Evolutionary conservation across 306 rosid genomes (phyloP), one percentile per base, ranked within the genome.

Genomic region (Corylus avellana): DNA sequence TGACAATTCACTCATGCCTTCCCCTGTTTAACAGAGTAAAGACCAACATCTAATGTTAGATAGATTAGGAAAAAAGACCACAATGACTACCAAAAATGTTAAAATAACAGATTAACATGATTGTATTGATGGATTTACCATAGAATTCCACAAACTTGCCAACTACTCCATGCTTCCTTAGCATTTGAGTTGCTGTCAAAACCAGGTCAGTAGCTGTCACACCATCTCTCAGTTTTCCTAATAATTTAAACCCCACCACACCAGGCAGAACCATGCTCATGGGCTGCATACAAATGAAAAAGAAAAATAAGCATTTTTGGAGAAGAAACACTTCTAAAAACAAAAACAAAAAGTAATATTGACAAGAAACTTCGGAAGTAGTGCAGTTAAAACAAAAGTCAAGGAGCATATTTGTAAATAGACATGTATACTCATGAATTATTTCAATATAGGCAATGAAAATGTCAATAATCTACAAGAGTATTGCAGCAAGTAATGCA

Each of bases 251-350:
- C 75, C 98, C 98, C 74, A 94, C 98, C 1, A 94, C 98, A 72
- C 98, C 98, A 14, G 98, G 98, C 73, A 94, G 88, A 84, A 94
- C 98, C 98, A 94, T 94, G 92, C 98, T 94, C 98, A 94, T 92
- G 76, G 98, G 98, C 97, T 94, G 87, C 75, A 79, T 71, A 48
- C 46, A 74, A 61, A 81, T 9, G 50, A 68, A 72, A 12, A 51
- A 25, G 22, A 8, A 70, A 11, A 49, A 75, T 74, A 77, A 78
- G 25, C 12, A 56, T 55, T 61, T 72, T 54, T 20, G 49, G 59
- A 63, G 53, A 70, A 66, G 35, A 66, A 78, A 16, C 77, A 64
- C 18, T 29, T 42, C 53, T 49, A 49, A 49, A 49, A 49, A 12
- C 12, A 49, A 55, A 7, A 39, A 29, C 8, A 10, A 63, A 63